A percentile compares a stretch with the other conserved stretches of the same genome.
phyloP scores from a whole-genome alignment of 257 asterid genomes.

The Eucommia ulmoides region DNA sequence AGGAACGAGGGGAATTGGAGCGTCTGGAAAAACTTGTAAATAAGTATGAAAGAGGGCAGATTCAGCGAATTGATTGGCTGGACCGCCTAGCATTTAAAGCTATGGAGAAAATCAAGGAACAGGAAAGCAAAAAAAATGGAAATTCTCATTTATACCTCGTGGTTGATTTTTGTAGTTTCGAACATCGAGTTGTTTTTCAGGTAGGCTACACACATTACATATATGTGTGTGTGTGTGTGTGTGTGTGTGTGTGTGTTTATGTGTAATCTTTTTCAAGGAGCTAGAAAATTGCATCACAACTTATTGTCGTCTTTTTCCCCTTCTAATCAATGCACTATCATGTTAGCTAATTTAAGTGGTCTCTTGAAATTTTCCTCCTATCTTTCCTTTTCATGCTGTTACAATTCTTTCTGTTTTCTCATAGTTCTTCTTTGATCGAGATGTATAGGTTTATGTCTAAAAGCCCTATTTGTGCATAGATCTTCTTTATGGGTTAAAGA shows the following conservation, averaged over 20 bases:
- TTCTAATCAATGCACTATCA: too few relatives aligned
- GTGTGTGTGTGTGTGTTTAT: background rate
- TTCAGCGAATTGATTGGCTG: conserved; percentile 97
- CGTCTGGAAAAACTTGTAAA: conserved; percentile 91
- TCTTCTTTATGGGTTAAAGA: too few relatives aligned
- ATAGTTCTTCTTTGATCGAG: background rate
- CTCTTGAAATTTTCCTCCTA: too few relatives aligned
- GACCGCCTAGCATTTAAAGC: conserved; percentile 88
- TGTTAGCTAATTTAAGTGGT: too few relatives aligned
- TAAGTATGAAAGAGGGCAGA: conserved; percentile 94
- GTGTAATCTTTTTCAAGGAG: background rate
- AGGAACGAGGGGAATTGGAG: conserved; percentile 92
- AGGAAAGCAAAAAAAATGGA: conserved; percentile 62
- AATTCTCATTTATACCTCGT: conserved; percentile 74
- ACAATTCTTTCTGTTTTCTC: background rate
- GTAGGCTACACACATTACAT: conserved; percentile 20
- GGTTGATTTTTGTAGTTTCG: conserved; percentile 89
- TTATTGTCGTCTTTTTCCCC: background rate
- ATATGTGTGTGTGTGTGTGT: conserved; percentile 1
- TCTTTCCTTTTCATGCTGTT: too few relatives aligned
- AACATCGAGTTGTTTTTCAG: conserved; percentile 98
- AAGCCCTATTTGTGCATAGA: too few relatives aligned
- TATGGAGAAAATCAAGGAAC: conserved; percentile 89
- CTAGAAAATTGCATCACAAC: background rate
- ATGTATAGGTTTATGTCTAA: background rate